Conservation (phyloP, 306 rosid species). For the Corylus heterophylla region DNA sequence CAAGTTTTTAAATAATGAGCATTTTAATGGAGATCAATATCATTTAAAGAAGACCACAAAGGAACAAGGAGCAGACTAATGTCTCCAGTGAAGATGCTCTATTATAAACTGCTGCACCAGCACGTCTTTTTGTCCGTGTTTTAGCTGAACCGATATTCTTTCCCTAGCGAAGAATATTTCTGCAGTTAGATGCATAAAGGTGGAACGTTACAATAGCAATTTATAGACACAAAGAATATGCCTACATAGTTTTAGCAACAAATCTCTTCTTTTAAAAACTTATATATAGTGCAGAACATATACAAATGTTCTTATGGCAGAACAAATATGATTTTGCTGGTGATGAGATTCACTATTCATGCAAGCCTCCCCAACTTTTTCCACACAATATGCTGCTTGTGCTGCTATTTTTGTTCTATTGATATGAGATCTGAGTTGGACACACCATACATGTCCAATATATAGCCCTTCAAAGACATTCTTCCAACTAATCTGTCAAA, state of each 20-base stretch:
- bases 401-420: neutral
- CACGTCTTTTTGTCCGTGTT: conserved; percentile 82
- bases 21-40: conserved; percentile 10
- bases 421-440: neutral
- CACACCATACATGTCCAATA: neutral
- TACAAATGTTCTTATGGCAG: neutral
- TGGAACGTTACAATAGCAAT: conserved; percentile 13
- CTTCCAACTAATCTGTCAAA: neutral
- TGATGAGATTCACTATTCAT: neutral
- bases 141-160: conserved; percentile 73
- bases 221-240: neutral
- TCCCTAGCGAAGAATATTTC: conserved; percentile 96
- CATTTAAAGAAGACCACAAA: conserved; percentile 8
- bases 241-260: neutral
- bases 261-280: neutral
- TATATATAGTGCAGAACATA: neutral
- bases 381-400: neutral
- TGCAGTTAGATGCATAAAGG: conserved; percentile 37
- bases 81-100: conserved; percentile 96
- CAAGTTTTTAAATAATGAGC: conserved; percentile 22
- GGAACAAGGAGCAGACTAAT: conserved; percentile 55
- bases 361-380: neutral
- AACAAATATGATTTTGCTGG: neutral
- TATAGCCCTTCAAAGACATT: neutral
- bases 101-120: conserved; percentile 81